These are phyloP conservation scores for Phialemoniopsis sp. DNA, from an alignment of 2,329 filamentous ascomycete species.

Conservation along the genomic window DNA sequence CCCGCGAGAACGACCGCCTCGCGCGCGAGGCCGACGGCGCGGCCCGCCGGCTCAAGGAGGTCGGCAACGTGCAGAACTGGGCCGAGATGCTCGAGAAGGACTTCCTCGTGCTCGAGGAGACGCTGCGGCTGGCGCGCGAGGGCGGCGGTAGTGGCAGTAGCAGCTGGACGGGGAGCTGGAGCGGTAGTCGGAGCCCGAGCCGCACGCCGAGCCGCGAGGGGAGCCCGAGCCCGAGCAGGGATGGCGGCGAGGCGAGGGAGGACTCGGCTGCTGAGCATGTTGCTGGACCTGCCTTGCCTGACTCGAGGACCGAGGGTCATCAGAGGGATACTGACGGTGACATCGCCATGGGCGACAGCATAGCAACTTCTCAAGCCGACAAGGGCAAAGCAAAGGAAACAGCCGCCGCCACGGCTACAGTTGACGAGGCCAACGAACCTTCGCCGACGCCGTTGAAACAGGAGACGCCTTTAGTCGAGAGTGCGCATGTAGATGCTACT, in stretches of 20 bases:
- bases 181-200: slow-evolving; percentile 18
- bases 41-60: slow-evolving; percentile 65
- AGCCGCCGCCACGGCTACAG: neutral
- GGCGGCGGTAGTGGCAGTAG: slow-evolving; percentile 15
- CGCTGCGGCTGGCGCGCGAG: slow-evolving; percentile 48
- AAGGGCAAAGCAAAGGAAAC: slow-evolving; percentile 9
- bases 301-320: neutral
- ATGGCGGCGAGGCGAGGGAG: slow-evolving; percentile 6
- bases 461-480: slow-evolving; percentile 7
- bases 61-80: slow-evolving; percentile 84
- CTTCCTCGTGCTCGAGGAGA: slow-evolving; percentile 62
- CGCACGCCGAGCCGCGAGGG: slow-evolving; percentile 8
- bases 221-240: slow-evolving; percentile 10
- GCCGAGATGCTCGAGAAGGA: slow-evolving; percentile 74
- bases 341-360: slow-evolving; percentile 6
- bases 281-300: neutral
- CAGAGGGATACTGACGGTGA: slow-evolving; percentile 5
- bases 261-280: neutral
- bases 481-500: too few species aligned
- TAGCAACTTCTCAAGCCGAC: neutral
- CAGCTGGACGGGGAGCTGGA: slow-evolving; percentile 19
- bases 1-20: slow-evolving; percentile 62
- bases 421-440: too few species aligned
- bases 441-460: too few species aligned
- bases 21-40: slow-evolving; percentile 60